A percentile compares a stretch with the other conserved stretches of the same genome.
Evolutionary conservation across 192 early-diverging fungal species (phyloP).

Genomic region (Funneliformis mosseae): DNA sequence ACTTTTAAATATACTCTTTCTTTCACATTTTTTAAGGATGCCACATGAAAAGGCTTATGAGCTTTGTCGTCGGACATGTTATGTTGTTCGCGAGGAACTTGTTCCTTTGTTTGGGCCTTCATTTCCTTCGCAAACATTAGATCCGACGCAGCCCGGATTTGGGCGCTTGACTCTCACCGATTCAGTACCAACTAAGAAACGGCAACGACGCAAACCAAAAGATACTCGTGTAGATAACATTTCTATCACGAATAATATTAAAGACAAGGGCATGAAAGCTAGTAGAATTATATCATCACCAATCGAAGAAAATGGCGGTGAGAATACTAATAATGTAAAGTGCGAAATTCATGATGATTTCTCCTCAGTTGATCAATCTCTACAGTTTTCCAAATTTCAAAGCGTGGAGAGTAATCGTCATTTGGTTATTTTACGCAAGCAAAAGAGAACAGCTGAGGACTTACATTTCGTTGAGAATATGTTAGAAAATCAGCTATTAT

Average conservation of each 20-base stretch:
- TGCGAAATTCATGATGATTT: background rate
- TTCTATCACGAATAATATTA: background rate
- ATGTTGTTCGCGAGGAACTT: conserved; percentile 43
- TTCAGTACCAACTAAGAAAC: conserved; percentile 18
- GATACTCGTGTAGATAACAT: conserved; percentile 6
- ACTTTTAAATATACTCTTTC: background rate
- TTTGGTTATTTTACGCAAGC: conserved; percentile 13
- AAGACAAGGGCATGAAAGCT: background rate
- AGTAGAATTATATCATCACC: background rate
- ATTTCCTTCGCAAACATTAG: conserved; percentile 25
- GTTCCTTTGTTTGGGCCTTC: conserved; percentile 45
- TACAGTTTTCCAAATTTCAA: background rate
- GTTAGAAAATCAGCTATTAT: background rate
- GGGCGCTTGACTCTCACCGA: conserved; percentile 18
- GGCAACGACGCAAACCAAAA: conserved; percentile 26
- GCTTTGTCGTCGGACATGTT: conserved; percentile 45
- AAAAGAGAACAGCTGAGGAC: background rate
- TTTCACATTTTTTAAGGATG: conserved; percentile 38
- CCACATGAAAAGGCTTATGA: conserved; percentile 46
- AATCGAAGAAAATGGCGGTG: background rate
- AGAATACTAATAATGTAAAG: background rate
- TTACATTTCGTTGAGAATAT: background rate
- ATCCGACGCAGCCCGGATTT: conserved; percentile 26
- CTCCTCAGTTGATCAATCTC: background rate
- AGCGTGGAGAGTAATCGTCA: background rate